These are phyloP conservation scores for Talaromyces rugulosus DNA, from an alignment of 2,329 filamentous ascomycete species.

Conservation along the genomic window DNA sequence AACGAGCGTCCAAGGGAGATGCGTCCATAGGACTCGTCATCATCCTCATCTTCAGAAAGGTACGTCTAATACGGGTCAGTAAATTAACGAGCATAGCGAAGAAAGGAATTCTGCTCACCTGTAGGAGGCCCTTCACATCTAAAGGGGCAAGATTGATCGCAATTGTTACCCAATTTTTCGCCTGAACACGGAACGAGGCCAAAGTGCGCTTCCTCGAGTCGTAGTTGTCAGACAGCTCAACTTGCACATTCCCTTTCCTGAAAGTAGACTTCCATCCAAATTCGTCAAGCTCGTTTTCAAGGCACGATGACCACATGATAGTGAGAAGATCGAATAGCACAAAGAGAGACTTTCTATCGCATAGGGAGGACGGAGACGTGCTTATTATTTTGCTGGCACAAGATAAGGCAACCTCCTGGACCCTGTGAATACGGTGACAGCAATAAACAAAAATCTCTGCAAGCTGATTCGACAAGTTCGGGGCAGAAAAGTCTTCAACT, in stretches of 20 bases:
- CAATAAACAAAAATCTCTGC: conserved; percentile 80
- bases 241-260: conserved; percentile 69
- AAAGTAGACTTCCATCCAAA: conserved; percentile 84
- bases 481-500: conserved; percentile 77
- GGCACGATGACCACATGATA: conserved; percentile 90
- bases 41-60: conserved; percentile 89
- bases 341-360: conserved; percentile 85
- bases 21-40: conserved; percentile 86
- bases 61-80: conserved; percentile 61
- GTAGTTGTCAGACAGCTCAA: conserved; percentile 94
- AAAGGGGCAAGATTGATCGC: conserved; percentile 82
- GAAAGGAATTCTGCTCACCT: conserved; percentile 27
- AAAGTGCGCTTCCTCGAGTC: conserved; percentile 74
- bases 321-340: conserved; percentile 86
- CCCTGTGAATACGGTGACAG: conserved; percentile 87
- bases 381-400: conserved; percentile 83
- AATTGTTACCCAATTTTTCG: conserved; percentile 72
- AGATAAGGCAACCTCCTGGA: conserved; percentile 78
- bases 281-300: conserved; percentile 90
- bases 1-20: conserved; percentile 91
- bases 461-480: conserved; percentile 84
- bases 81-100: neutral
- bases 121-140: conserved; percentile 90
- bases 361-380: conserved; percentile 82
- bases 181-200: conserved; percentile 69